Evolutionary conservation across 225 moss, liverwort and hornwort genomes (phyloP).

Genomic region (Polytrichum commune): DNA sequence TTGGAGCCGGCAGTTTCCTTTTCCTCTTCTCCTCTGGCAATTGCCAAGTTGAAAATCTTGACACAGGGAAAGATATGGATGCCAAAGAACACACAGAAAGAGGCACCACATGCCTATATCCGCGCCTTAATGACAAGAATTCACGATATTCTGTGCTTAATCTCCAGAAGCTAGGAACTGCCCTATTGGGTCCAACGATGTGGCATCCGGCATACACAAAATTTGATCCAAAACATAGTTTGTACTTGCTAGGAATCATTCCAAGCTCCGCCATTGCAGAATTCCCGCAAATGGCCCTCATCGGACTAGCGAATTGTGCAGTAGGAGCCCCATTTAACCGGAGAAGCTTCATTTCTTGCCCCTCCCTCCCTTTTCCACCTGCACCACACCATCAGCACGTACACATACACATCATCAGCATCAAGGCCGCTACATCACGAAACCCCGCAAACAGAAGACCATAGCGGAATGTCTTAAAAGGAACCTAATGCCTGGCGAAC

Average conservation of each 20-base stretch:
- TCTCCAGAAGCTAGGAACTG: slow-evolving; percentile 26
- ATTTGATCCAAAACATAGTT: slow-evolving; percentile 19
- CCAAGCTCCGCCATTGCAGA: slow-evolving; percentile 23
- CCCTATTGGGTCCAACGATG: slow-evolving; percentile 22
- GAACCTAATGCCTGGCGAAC: too few species aligned
- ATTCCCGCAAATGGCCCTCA: slow-evolving; percentile 35
- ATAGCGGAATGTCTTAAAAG: too few species aligned
- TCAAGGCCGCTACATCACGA: too few species aligned
- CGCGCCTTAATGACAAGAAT: slow-evolving; percentile 16
- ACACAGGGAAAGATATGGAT: slow-evolving; percentile 24
- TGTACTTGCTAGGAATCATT: slow-evolving; percentile 21
- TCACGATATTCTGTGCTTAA: slow-evolving; percentile 30
- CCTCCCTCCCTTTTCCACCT: neutral
- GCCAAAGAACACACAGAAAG: slow-evolving; percentile 18
- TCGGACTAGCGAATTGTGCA: slow-evolving; percentile 42
- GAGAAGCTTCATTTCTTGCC: slow-evolving; percentile 33
- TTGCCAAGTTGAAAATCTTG: slow-evolving; percentile 36
- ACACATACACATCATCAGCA: too few species aligned
- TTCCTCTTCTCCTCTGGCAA: slow-evolving; percentile 19
- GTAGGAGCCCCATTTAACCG: slow-evolving; percentile 47
- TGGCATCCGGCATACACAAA: slow-evolving; percentile 14
- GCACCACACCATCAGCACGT: too few species aligned
- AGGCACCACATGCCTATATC: slow-evolving; percentile 12
- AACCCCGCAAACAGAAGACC: too few species aligned
- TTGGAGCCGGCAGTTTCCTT: slow-evolving; percentile 24